Percentiles rank a stretch among this genome's conserved stretches.
phyloP scores from a whole-genome alignment of 345 rosid species.

The Moringa oleifera region DNA sequence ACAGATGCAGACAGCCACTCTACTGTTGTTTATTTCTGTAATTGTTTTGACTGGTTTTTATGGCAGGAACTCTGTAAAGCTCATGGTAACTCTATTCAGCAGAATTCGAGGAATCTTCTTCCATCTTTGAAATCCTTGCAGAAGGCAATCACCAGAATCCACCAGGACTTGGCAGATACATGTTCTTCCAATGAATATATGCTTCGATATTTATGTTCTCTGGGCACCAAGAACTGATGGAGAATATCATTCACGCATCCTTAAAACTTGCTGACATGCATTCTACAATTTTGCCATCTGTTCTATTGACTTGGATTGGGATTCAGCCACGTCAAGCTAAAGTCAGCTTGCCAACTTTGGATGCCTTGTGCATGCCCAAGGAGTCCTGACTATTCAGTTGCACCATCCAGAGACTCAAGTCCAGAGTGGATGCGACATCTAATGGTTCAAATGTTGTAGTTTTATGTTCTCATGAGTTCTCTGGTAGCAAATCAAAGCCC shows the following conservation, averaged over 20 bases:
- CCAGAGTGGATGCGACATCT: no score
- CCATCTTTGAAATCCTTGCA: slow-evolving; percentile 80
- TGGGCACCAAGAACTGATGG: slow-evolving; percentile 27
- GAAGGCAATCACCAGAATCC: slow-evolving; percentile 76
- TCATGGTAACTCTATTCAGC: slow-evolving; percentile 80
- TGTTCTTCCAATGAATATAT: slow-evolving; percentile 87
- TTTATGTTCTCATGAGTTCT: no score
- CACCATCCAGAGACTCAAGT: no score
- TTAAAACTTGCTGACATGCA: neutral
- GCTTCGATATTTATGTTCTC: slow-evolving; percentile 74
- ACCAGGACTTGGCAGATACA: slow-evolving; percentile 87
- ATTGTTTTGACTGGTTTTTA: neutral
- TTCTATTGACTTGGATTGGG: neutral
- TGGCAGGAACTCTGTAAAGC: slow-evolving; percentile 77
- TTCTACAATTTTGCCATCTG: no score
- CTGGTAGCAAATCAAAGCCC: no score
- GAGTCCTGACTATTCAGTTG: no score
- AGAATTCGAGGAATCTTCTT: slow-evolving; percentile 67
- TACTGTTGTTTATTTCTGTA: neutral
- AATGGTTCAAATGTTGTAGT: no score
- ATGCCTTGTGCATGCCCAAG: no score
- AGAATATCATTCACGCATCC: neutral
- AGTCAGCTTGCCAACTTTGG: no score
- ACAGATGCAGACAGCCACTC: neutral
- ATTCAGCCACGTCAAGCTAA: no score